A percentile compares a stretch with the other conserved stretches of the same genome.
These are phyloP conservation scores for Lodderomyces parapsilosis DNA, from an alignment of 1,139 yeast species.

Conservation along the genomic window DNA sequence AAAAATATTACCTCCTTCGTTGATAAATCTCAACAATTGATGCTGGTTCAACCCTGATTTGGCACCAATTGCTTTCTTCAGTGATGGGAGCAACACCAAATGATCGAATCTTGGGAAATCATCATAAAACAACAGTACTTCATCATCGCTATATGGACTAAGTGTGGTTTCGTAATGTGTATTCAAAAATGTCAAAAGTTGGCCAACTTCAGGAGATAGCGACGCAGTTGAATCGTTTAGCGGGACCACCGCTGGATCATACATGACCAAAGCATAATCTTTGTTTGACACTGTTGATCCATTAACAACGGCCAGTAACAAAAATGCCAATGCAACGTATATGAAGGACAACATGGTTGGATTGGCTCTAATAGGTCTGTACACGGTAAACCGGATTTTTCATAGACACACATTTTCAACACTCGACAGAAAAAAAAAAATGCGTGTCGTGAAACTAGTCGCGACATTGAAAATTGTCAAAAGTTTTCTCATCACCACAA, in stretches of 20 bases:
- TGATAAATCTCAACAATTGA: conserved; percentile 48
- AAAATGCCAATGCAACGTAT: conserved; percentile 12
- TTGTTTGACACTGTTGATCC: conserved; percentile 8
- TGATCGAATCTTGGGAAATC: conserved; percentile 27
- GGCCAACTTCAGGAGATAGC: conserved; percentile 18
- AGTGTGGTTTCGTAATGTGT: conserved; percentile 23
- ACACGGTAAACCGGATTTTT: too few species aligned
- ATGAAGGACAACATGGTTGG: conserved; percentile 2
- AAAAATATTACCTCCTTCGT: conserved; percentile 72
- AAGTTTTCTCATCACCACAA: neutral
- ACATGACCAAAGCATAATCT: conserved; percentile 29
- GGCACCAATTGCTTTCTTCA: conserved; percentile 32
- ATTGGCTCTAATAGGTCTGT: neutral
- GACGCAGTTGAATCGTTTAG: conserved; percentile 17
- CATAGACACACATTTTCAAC: conserved; percentile 1
- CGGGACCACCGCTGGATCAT: conserved; percentile 28
- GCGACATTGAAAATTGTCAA: neutral
- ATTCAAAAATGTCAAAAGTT: conserved; percentile 23
- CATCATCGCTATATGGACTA: conserved; percentile 28
- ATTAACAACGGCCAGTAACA: conserved; percentile 12
- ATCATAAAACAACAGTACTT: conserved; percentile 25
- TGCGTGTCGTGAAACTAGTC: neutral
- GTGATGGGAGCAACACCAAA: conserved; percentile 39
- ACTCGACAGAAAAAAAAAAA: conserved; percentile 4
- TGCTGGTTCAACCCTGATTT: conserved; percentile 33